These are phyloP conservation scores for Penicillium palitans DNA, from an alignment of 2,329 filamentous ascomycete species.

Conservation along the genomic window DNA sequence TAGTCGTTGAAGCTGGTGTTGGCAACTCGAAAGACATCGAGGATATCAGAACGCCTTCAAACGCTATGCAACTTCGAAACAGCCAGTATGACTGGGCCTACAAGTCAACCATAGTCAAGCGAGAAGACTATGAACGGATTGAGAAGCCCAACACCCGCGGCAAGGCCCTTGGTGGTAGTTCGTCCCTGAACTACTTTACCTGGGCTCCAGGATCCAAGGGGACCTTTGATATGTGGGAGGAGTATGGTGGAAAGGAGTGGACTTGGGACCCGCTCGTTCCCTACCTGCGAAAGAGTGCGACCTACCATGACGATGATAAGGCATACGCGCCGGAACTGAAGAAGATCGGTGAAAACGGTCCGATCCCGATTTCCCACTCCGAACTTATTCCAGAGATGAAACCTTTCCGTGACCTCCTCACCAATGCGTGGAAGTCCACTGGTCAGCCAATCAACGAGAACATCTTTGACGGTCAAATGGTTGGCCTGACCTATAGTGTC, in stretches of 20 bases:
- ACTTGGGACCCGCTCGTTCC: conserved; percentile 54
- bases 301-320: conserved; percentile 57
- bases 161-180: conserved; percentile 60
- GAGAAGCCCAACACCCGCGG: conserved; percentile 65
- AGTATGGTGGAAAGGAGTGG: conserved; percentile 54
- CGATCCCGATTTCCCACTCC: conserved; percentile 56
- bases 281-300: conserved; percentile 59
- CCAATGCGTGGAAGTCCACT: conserved; percentile 55
- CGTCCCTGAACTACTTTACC: conserved; percentile 63
- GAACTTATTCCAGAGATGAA: conserved; percentile 56
- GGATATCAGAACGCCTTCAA: conserved; percentile 58
- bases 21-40: conserved; percentile 52
- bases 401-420: conserved; percentile 49
- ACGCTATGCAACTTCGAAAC: conserved; percentile 57
- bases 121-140: conserved; percentile 57
- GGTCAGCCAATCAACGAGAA: conserved; percentile 55
- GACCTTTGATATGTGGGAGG: conserved; percentile 56
- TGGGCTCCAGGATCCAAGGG: conserved; percentile 61
- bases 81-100: conserved; percentile 62
- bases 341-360: conserved; percentile 55
- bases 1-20: conserved; percentile 40
- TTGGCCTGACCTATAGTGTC: conserved; percentile 55
- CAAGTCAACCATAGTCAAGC: conserved; percentile 61
- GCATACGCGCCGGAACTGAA: conserved; percentile 50
- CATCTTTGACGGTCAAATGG: conserved; percentile 58